Evolutionary conservation across 192 early-diverging fungal genomes (phyloP), one percentile per base, ranked within the genome.

Genomic region (Chytriomyces sp.): DNA sequence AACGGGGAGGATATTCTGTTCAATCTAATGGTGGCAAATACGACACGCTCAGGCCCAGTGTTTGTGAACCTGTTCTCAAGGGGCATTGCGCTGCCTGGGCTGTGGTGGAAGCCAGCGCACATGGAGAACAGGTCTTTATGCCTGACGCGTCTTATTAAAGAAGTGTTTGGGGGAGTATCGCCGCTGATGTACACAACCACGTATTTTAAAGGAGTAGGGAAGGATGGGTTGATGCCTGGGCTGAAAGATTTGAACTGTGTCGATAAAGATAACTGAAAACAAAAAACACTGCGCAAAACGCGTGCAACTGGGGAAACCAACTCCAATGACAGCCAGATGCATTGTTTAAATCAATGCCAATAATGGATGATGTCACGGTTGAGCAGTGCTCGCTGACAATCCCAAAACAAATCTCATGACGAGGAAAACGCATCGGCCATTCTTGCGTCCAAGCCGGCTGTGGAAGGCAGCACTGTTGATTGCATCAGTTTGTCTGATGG

Each of bases 1-100:
- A 81, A 81, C 44, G 81, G 80, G 5, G 80, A 81, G 24, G 80
- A 81, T 67, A 81, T 81, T 74, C 71, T 81, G 20, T 78, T 81
- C 62, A 81, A 81, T 46, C 16, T 81, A 61, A 78, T 81, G 76
- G 71, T 81, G 20, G 68, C 80, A 13, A 81, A 81, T 48, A 64
- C 63, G 20, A 81, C 80, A 11, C 11, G 59, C 6, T 61, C 53
- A 11, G 67, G 70, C 59, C 80, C 80, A 10, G 80, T 81, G 28
- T 70, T 81, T 11, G 71, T 81, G 1, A 79, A 81, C 44, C 20
- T 62, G 44, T 50, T 75, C 59, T 61, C 78, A 28, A 8, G 61
- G 13, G 64, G 64, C 6, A 26, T 79, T 23, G n/a, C 11, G 4
- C 69, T 77, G 73, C 7, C 7, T 50, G 76, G 76, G 46, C 50